Evolutionary conservation across 1,139 yeast species (phyloP).

Genomic region (Groenewaldozyma auringiensis): DNA sequence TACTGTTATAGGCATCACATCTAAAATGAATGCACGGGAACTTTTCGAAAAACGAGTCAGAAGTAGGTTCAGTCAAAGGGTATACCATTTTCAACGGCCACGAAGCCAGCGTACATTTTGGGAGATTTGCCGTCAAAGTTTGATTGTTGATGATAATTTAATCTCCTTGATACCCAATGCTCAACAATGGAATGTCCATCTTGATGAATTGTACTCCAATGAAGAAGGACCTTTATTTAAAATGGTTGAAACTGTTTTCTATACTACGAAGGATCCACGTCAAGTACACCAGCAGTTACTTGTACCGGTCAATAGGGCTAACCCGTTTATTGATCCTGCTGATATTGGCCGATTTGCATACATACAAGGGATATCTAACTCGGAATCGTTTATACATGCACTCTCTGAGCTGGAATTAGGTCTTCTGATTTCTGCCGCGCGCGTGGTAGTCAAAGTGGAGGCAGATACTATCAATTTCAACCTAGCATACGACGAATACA

Average conservation of each 20-base stretch:
- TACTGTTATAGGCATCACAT: slow-evolving; percentile 72
- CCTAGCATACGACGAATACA: slow-evolving; percentile 70
- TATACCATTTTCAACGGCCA: slow-evolving; percentile 53
- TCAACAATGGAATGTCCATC: slow-evolving; percentile 43
- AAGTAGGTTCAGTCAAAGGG: slow-evolving; percentile 78
- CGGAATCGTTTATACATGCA: slow-evolving; percentile 33
- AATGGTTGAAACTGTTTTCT: slow-evolving; percentile 41
- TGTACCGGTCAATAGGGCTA: slow-evolving; percentile 37
- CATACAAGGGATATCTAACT: slow-evolving; percentile 28
- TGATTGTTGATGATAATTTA: slow-evolving; percentile 21
- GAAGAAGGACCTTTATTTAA: slow-evolving; percentile 30
- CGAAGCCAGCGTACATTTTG: slow-evolving; percentile 29
- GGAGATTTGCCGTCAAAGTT: slow-evolving; percentile 27
- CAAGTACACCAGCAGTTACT: slow-evolving; percentile 47
- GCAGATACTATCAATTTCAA: slow-evolving; percentile 55
- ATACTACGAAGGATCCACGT: slow-evolving; percentile 53
- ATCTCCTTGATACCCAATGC: slow-evolving; percentile 9
- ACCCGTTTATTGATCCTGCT: slow-evolving; percentile 32
- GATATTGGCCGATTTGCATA: slow-evolving; percentile 22
- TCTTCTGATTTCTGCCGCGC: slow-evolving; percentile 62
- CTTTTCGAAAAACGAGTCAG: slow-evolving; percentile 84
- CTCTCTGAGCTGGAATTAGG: slow-evolving; percentile 65
- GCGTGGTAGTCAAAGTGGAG: slow-evolving; percentile 56
- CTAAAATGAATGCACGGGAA: slow-evolving; percentile 70
- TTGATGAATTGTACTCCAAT: slow-evolving; percentile 31